Percentiles rank a stretch among this genome's conserved stretches.
Conservation (phyloP, 306 rosid genomes). For the Dalbergia cultrata region DNA sequence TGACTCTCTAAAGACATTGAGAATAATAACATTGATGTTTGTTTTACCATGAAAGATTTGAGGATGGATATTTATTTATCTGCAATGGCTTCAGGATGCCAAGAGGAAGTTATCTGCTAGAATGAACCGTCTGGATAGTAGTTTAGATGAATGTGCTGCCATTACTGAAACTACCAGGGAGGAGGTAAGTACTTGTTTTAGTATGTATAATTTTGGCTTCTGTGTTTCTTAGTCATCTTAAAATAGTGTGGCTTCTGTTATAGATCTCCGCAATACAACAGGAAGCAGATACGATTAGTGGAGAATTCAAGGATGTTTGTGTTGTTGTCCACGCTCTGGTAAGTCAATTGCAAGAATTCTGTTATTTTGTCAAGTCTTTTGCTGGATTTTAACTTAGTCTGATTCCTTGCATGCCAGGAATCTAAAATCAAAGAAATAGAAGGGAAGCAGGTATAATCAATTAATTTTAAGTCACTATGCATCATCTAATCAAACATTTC, state of each 20-base stretch:
- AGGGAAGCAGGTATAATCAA: slow-evolving; percentile 78
- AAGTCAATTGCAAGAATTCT: slow-evolving; percentile 40
- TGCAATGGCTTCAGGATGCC: slow-evolving; percentile 66
- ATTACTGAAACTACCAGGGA: slow-evolving; percentile 55
- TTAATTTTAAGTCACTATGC: slow-evolving; percentile 4
- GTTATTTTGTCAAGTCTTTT: slow-evolving; percentile 14
- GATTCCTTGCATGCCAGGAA: slow-evolving; percentile 65
- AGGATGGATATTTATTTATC: slow-evolving; percentile 33
- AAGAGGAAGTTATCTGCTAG: slow-evolving; percentile 68
- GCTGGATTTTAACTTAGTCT: slow-evolving; percentile 33
- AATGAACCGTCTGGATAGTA: slow-evolving; percentile 65
- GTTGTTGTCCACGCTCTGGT: slow-evolving; percentile 72
- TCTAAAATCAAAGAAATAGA: slow-evolving; percentile 73
- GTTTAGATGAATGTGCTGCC: slow-evolving; percentile 66
- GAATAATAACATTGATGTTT: slow-evolving; percentile 24
- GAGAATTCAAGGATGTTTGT: slow-evolving; percentile 59
- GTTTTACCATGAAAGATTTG: slow-evolving; percentile 16
- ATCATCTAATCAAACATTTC: slow-evolving; percentile 23
- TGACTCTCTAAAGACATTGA: slow-evolving; percentile 25
- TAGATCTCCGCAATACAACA: slow-evolving; percentile 68
- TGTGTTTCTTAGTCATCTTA: slow-evolving; percentile 25
- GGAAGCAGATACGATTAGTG: slow-evolving; percentile 55
- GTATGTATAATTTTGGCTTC: slow-evolving; percentile 30
- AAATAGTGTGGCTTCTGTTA: slow-evolving; percentile 32
- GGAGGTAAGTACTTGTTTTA: slow-evolving; percentile 60